A percentile compares a stretch with the other conserved stretches of the same genome.
These are phyloP conservation scores for Eimeria praecox DNA, from an alignment of 169 alveolate species.

Conservation along the genomic window DNA sequence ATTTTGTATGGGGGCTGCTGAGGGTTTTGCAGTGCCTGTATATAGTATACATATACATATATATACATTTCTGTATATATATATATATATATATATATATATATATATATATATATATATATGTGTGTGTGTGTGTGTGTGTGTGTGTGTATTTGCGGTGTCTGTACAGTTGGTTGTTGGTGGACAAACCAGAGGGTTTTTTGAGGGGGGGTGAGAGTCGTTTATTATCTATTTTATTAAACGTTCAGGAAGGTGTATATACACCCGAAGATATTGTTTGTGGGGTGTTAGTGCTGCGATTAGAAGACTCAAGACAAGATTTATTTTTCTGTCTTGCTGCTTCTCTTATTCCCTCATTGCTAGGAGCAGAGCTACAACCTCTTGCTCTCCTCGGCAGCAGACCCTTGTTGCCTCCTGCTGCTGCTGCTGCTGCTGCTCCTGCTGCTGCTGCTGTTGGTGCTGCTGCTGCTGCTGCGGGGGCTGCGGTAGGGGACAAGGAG, in stretches of 20 bases:
- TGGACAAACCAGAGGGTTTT: slow-evolving; percentile 71
- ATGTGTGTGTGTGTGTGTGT: too few species aligned
- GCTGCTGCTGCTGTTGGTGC: neutral
- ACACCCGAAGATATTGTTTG: slow-evolving; percentile 46
- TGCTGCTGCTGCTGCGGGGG: neutral
- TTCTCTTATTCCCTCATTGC: slow-evolving; percentile 64
- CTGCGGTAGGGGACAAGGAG: too few species aligned
- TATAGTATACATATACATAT: too few species aligned
- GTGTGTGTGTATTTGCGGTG: neutral
- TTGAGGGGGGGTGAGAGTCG: slow-evolving; percentile 60
- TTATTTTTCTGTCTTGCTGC: slow-evolving; percentile 74
- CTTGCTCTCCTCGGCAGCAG: slow-evolving; percentile 35
- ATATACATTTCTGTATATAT: too few species aligned
- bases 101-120: too few species aligned
- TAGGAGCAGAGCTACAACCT: slow-evolving; percentile 80
- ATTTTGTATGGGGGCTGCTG: too few species aligned
- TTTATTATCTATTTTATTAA: slow-evolving; percentile 54
- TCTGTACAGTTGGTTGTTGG: slow-evolving; percentile 58
- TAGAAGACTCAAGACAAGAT: slow-evolving; percentile 73
- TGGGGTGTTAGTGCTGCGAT: slow-evolving; percentile 72
- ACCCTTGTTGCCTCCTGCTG: neutral
- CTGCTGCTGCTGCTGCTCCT: neutral
- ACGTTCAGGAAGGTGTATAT: slow-evolving; percentile 68
- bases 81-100: too few species aligned
- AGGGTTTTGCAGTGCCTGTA: too few species aligned